Evolutionary conservation across 139 green algal genomes (phyloP).

Genomic region (Klebsormidium nitens): DNA sequence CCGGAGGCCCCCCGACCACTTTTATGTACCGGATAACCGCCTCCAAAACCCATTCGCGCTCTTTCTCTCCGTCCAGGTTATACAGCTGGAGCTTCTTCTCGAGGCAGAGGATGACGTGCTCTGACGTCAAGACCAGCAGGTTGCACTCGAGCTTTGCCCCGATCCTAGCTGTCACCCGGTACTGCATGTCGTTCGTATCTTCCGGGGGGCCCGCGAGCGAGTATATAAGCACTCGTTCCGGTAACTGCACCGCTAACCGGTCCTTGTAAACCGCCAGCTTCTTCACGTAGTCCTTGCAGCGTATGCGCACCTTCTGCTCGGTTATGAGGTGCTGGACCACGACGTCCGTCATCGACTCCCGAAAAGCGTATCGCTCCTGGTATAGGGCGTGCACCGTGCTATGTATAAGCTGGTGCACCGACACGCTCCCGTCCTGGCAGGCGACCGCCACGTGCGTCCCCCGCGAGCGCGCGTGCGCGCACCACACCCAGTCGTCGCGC

Average conservation of each 20-base stretch:
- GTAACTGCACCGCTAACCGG: slow-evolving; percentile 72
- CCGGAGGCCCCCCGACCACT: slow-evolving; percentile 55
- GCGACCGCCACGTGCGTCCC: slow-evolving; percentile 68
- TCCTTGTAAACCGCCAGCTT: slow-evolving; percentile 78
- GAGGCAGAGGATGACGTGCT: slow-evolving; percentile 71
- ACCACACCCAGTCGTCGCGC: slow-evolving; percentile 63
- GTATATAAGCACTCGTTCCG: slow-evolving; percentile 68
- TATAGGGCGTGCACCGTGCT: slow-evolving; percentile 41
- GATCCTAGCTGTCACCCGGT: slow-evolving; percentile 55
- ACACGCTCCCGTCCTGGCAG: slow-evolving; percentile 62
- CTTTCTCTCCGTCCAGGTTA: slow-evolving; percentile 62
- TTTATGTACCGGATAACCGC: slow-evolving; percentile 75
- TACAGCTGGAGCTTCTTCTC: slow-evolving; percentile 76
- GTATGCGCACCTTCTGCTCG: slow-evolving; percentile 70
- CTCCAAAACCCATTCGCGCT: slow-evolving; percentile 69
- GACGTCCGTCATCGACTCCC: slow-evolving; percentile 77
- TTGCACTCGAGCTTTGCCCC: slow-evolving; percentile 72
- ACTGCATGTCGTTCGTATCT: slow-evolving; percentile 22
- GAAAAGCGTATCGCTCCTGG: slow-evolving; percentile 37
- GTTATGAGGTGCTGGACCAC: slow-evolving; percentile 78
- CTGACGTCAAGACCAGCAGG: slow-evolving; percentile 68
- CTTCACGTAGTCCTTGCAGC: slow-evolving; percentile 71
- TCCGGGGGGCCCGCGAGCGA: slow-evolving; percentile 47
- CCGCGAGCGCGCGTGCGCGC: slow-evolving; percentile 47
- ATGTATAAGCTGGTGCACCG: slow-evolving; percentile 66